phyloP scores from a whole-genome alignment of 2,329 filamentous ascomycete genomes.

The Cladosporium austrohemisphaericum region DNA sequence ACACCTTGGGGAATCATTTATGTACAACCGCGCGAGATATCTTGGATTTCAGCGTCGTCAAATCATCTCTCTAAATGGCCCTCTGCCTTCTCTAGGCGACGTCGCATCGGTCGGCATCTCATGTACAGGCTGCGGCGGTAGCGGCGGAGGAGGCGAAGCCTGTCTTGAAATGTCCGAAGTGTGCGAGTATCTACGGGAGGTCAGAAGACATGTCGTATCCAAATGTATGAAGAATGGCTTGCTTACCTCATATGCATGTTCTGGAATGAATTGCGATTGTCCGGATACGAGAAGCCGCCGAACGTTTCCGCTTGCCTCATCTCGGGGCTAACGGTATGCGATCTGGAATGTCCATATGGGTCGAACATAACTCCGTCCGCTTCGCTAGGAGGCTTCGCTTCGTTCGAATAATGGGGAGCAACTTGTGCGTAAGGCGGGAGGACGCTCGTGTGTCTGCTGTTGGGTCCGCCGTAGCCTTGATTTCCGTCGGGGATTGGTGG shows the following conservation, averaged over 20 bases:
- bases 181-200: background rate
- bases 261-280: background rate
- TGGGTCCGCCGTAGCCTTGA: background rate
- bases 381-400: slow-evolving; percentile 8
- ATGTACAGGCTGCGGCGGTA: background rate
- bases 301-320: slow-evolving; percentile 10
- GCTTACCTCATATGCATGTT: slow-evolving; percentile 7
- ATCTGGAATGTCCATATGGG: background rate
- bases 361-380: slow-evolving; percentile 2
- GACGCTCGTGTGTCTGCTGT: slow-evolving; percentile 12
- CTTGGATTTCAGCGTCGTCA: background rate
- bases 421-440: slow-evolving; percentile 7
- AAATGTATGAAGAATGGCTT: background rate
- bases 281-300: slow-evolving; percentile 1
- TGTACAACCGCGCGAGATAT: too few species aligned
- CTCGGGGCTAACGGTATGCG: slow-evolving; percentile 1
- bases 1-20: too few species aligned
- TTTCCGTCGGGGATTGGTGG: background rate
- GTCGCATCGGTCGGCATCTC: slow-evolving; percentile 6
- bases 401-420: background rate
- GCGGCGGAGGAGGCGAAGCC: slow-evolving; percentile 3
- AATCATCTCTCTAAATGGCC: background rate
- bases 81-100: background rate
- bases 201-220: background rate
- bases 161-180: slow-evolving; percentile 6